These are phyloP conservation scores for Xylaria scruposa DNA, from an alignment of 495 filamentous ascomycete genomes.

Conservation along the genomic window DNA sequence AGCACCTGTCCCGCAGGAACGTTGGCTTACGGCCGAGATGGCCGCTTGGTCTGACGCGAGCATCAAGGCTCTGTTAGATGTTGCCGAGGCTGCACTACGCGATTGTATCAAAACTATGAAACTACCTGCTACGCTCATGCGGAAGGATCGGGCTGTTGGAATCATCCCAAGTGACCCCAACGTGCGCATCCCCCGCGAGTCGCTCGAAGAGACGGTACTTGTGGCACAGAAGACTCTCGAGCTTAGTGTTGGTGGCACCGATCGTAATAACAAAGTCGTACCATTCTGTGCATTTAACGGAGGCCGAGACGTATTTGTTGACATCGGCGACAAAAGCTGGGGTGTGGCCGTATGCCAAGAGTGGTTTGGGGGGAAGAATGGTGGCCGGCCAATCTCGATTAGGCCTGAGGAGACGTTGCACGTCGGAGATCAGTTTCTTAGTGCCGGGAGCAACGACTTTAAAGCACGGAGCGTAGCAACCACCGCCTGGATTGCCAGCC, in stretches of 20 bases:
- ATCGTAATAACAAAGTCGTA: slow-evolving; percentile 56
- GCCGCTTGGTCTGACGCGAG: slow-evolving; percentile 77
- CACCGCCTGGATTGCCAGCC: slow-evolving; percentile 89
- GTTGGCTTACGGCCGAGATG: slow-evolving; percentile 92
- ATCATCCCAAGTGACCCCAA: slow-evolving; percentile 70
- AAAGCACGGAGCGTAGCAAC: slow-evolving; percentile 75
- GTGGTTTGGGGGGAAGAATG: slow-evolving; percentile 78
- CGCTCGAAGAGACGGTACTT: slow-evolving; percentile 93
- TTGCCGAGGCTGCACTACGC: slow-evolving; percentile 80
- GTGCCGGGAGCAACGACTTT: slow-evolving; percentile 95
- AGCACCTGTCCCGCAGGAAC: slow-evolving; percentile 66
- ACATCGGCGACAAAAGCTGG: slow-evolving; percentile 97
- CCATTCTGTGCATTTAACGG: slow-evolving; percentile 99
- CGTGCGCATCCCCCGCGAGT: slow-evolving; percentile 79
- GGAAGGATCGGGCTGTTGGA: slow-evolving; percentile 94
- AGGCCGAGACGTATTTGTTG: slow-evolving; percentile 96
- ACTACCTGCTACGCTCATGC: slow-evolving; percentile 76
- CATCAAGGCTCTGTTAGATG: slow-evolving; percentile 79
- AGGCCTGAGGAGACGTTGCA: slow-evolving; percentile 70
- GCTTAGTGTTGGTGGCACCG: slow-evolving; percentile 60
- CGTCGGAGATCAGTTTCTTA: slow-evolving; percentile 95
- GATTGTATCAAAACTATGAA: slow-evolving; percentile 80
- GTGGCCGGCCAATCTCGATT: slow-evolving; percentile 40
- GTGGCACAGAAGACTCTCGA: slow-evolving; percentile 92
- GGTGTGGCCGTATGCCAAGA: slow-evolving; percentile 89